Percentiles rank a stretch among this genome's conserved stretches.
Conservation (phyloP, 2,329 filamentous ascomycete genomes). For the Pyrenochaeta sp. region DNA sequence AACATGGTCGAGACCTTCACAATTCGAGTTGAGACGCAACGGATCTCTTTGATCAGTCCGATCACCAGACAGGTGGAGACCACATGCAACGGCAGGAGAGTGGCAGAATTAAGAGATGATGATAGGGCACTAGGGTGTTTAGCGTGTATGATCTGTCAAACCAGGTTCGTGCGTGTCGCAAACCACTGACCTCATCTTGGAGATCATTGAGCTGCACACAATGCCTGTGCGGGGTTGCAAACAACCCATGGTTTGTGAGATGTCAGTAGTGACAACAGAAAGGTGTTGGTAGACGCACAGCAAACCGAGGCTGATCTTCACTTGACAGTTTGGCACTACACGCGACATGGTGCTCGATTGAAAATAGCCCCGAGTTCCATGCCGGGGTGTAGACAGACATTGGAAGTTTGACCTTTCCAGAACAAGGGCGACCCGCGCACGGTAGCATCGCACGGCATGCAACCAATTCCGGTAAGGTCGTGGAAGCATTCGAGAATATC, state of each 20-base stretch:
- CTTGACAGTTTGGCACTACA: neutral
- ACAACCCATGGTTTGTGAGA: neutral
- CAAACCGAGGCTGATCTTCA: neutral
- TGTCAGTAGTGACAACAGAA: neutral
- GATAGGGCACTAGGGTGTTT: conserved; percentile 24
- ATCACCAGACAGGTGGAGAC: conserved; percentile 9
- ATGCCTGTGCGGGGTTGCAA: neutral
- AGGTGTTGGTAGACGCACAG: neutral
- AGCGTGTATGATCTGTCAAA: conserved; percentile 23
- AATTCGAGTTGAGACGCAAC: neutral
- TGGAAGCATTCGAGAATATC: conserved; percentile 29
- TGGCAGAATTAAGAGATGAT: conserved; percentile 18
- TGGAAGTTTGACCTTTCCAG: neutral
- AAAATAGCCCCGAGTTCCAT: neutral
- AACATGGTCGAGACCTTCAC: neutral
- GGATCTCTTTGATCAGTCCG: conserved; percentile 6
- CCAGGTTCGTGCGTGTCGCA: conserved; percentile 10
- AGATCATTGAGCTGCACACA: conserved; percentile 7
- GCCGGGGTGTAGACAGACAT: neutral
- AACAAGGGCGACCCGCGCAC: neutral
- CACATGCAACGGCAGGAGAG: conserved; percentile 10
- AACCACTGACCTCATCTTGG: conserved; percentile 19
- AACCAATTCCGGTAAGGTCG: conserved; percentile 6
- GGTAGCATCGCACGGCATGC: neutral
- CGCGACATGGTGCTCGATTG: neutral